phyloP scores from a whole-genome alignment of 78 protist genomes.

The Chrysochromulina tobinii region DNA sequence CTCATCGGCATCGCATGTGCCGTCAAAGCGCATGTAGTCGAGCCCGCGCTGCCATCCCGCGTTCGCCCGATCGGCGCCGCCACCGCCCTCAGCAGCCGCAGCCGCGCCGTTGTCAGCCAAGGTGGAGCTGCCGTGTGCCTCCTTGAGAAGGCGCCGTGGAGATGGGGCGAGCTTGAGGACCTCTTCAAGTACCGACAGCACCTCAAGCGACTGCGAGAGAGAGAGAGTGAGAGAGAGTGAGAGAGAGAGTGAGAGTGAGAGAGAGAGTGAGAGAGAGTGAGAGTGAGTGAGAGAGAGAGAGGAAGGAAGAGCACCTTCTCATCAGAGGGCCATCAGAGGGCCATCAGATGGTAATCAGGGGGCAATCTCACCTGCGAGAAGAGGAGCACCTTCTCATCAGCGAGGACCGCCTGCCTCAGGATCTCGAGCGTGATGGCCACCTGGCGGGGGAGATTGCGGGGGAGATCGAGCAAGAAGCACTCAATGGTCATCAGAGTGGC shows the following conservation, averaged over 20 bases:
- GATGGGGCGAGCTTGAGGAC: neutral
- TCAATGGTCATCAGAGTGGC: too few species aligned
- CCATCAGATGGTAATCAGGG: too few species aligned
- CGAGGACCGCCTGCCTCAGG: neutral
- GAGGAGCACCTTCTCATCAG: neutral
- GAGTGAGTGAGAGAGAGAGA: too few species aligned
- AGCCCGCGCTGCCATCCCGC: neutral
- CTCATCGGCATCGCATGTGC: neutral
- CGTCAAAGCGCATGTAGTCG: slow-evolving; percentile 27
- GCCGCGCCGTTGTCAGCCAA: neutral
- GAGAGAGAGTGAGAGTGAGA: too few species aligned
- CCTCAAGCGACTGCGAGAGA: neutral
- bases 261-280: too few species aligned
- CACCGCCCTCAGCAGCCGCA: too few species aligned
- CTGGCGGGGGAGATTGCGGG: neutral
- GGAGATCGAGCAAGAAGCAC: too few species aligned
- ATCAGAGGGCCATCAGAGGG: too few species aligned
- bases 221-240: too few species aligned
- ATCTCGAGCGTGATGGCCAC: neutral
- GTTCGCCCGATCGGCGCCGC: neutral
- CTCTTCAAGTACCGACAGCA: neutral
- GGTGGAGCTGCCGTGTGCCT: neutral
- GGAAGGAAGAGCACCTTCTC: neutral
- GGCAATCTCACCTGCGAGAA: neutral
- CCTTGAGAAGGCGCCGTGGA: neutral